phyloP scores from a whole-genome alignment of 306 rosid species.

The Hippophae gyantsensis region DNA sequence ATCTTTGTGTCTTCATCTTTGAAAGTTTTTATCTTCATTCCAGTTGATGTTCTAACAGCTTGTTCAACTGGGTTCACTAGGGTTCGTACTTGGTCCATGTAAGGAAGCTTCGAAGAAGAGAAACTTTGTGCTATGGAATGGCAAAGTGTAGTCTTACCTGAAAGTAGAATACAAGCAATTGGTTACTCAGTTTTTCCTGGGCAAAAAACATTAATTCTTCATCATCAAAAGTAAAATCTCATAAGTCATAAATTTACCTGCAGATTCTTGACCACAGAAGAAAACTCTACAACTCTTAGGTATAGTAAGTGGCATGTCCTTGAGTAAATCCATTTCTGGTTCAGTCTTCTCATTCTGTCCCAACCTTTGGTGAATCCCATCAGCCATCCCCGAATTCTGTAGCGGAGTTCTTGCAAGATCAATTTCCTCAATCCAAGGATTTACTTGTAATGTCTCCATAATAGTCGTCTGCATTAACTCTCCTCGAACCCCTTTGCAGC shows the following conservation, averaged over 20 bases:
- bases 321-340: conserved; percentile 71
- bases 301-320: conserved; percentile 75
- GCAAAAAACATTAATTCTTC: background rate
- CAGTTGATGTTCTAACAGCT: conserved; percentile 47
- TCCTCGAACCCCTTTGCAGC: conserved; percentile 77
- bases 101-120: conserved; percentile 53
- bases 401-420: conserved; percentile 80
- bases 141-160: conserved; percentile 82
- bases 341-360: conserved; percentile 83
- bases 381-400: conserved; percentile 62
- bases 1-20: conserved; percentile 70
- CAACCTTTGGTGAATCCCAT: conserved; percentile 51
- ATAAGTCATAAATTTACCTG: conserved; percentile 34
- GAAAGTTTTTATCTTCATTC: conserved; percentile 78
- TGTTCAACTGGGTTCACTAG: conserved; percentile 82
- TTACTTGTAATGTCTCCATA: conserved; percentile 68
- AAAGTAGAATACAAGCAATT: conserved; percentile 16
- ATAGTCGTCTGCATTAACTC: conserved; percentile 56
- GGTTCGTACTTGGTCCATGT: conserved; percentile 75
- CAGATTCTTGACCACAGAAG: conserved; percentile 88
- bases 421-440: conserved; percentile 93
- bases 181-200: conserved; percentile 6
- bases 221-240: background rate
- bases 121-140: conserved; percentile 70
- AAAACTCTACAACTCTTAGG: conserved; percentile 87